These are phyloP conservation scores for Brasilioporus rufonigricans DNA, from an alignment of 768 basidiomycete genomes.

Conservation along the genomic window DNA sequence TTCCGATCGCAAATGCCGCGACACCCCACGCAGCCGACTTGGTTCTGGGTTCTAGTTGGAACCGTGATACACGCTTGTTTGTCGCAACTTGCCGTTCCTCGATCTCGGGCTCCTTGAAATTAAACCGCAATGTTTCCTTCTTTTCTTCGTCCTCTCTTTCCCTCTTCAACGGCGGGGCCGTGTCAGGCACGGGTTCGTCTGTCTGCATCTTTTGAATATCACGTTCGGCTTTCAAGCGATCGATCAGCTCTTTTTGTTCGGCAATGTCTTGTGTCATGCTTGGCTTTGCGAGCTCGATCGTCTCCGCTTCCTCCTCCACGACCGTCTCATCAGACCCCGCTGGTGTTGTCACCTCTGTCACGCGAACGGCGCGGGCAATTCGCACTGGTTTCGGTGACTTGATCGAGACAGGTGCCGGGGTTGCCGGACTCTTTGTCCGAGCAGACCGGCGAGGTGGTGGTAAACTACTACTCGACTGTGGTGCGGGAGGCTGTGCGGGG, in stretches of 20 bases:
- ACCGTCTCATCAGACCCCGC: conserved; percentile 60
- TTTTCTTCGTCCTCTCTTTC: conserved; percentile 46
- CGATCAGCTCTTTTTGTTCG: conserved; percentile 77
- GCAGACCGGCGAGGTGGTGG: conserved; percentile 45
- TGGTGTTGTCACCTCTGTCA: conserved; percentile 41
- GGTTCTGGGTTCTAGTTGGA: conserved; percentile 59
- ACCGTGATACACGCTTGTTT: conserved; percentile 61
- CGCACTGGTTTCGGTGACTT: conserved; percentile 36
- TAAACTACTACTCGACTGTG: conserved; percentile 22
- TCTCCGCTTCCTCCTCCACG: conserved; percentile 64
- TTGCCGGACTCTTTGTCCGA: conserved; percentile 42
- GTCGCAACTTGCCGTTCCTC: conserved; percentile 56
- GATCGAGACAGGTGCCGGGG: conserved; percentile 27
- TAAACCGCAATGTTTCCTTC: conserved; percentile 48
- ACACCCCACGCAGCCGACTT: conserved; percentile 83
- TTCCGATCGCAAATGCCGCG: conserved; percentile 78
- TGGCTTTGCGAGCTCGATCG: conserved; percentile 55
- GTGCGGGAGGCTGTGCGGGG: conserved; percentile 13
- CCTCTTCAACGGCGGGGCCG: conserved; percentile 42
- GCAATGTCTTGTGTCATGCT: conserved; percentile 69
- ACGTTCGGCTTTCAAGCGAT: conserved; percentile 64
- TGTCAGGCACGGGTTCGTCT: conserved; percentile 11
- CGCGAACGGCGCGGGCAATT: conserved; percentile 20
- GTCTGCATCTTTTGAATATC: conserved; percentile 33
- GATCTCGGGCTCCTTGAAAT: conserved; percentile 68